Evolutionary conservation across 768 basidiomycete species (phyloP).

Genomic region (Boletus speciosus): DNA sequence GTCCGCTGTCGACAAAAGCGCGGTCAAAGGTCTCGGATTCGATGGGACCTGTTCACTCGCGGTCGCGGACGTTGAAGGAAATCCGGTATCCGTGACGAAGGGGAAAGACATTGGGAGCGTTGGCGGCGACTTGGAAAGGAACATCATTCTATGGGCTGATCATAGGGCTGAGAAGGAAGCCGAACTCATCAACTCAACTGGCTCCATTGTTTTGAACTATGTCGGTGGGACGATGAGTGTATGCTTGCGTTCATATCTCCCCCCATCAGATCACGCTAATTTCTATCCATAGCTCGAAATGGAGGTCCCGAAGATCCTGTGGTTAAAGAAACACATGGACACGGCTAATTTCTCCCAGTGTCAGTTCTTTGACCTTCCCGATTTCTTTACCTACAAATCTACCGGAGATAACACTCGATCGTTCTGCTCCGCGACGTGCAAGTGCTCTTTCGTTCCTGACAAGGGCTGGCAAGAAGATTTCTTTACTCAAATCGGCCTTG

Average conservation of each 20-base stretch:
- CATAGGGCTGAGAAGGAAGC: constrained; percentile 94
- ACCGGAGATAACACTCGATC: constrained; percentile 73
- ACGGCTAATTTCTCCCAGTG: constrained; percentile 64
- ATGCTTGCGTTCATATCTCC: constrained; percentile 21
- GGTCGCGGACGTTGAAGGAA: constrained; percentile 70
- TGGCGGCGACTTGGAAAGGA: constrained; percentile 56
- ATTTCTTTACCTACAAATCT: constrained; percentile 91
- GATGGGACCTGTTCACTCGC: constrained; percentile 97
- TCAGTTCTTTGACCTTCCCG: constrained; percentile 91
- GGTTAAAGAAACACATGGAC: constrained; percentile 90
- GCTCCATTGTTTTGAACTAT: constrained; percentile 84
- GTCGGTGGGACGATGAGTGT: constrained; percentile 97
- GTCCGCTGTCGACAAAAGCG: constrained; percentile 50
- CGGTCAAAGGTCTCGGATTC: constrained; percentile 86
- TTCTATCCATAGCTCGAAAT: constrained; percentile 72
- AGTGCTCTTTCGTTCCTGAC: constrained; percentile 87
- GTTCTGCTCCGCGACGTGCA: constrained; percentile 92
- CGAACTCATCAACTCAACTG: constrained; percentile 80
- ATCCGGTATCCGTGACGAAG: constrained; percentile 71
- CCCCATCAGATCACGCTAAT: constrained; percentile 7
- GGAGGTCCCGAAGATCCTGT: constrained; percentile 97
- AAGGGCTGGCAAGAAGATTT: constrained; percentile 90
- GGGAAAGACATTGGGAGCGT: constrained; percentile 56
- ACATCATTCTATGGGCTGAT: constrained; percentile 95
- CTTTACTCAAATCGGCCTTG: constrained; percentile 81